These are phyloP conservation scores for Saussurea involucrata DNA, from an alignment of 129 eudicot species.

Conservation along the genomic window DNA sequence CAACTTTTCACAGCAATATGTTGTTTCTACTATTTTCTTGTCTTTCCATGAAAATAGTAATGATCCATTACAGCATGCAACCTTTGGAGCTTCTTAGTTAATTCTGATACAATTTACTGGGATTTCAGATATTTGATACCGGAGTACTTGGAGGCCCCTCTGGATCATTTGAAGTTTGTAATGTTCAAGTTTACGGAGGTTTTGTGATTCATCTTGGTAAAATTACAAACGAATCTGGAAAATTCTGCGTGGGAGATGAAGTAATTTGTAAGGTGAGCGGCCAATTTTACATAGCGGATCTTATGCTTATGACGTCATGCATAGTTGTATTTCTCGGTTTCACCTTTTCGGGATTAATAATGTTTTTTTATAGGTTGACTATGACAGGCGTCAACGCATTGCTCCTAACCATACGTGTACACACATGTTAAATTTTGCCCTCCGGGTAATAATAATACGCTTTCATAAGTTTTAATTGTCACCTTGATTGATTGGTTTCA, in stretches of 20 bases:
- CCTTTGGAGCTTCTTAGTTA: not conserved
- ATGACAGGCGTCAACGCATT: conserved; percentile 70
- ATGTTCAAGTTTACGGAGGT: conserved; percentile 85
- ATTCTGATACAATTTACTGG: conserved; percentile 2
- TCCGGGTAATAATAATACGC: conserved; percentile 57
- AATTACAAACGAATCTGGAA: conserved; percentile 51
- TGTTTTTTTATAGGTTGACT: conserved; percentile 62
- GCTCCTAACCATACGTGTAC: conserved; percentile 99
- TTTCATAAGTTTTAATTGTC: not conserved
- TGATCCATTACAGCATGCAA: not conserved
- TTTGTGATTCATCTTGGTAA: conserved; percentile 82
- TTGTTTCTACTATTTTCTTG: not conserved
- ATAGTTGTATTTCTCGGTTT: conserved; percentile 2
- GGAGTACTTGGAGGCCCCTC: conserved; percentile 72
- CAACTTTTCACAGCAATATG: not conserved
- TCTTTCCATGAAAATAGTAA: not conserved
- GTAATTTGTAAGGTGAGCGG: conserved; percentile 72
- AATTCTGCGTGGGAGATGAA: conserved; percentile 62
- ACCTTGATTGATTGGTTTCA: not conserved
- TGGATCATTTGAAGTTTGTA: conserved; percentile 66
- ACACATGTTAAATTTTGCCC: conserved; percentile 95
- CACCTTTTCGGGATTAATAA: conserved; percentile 12
- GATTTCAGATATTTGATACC: conserved; percentile 75
- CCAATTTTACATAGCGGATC: not conserved
- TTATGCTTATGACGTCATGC: not conserved